Conservation (phyloP, 169 alveolate species). For the Plasmodium falciparum region DNA sequence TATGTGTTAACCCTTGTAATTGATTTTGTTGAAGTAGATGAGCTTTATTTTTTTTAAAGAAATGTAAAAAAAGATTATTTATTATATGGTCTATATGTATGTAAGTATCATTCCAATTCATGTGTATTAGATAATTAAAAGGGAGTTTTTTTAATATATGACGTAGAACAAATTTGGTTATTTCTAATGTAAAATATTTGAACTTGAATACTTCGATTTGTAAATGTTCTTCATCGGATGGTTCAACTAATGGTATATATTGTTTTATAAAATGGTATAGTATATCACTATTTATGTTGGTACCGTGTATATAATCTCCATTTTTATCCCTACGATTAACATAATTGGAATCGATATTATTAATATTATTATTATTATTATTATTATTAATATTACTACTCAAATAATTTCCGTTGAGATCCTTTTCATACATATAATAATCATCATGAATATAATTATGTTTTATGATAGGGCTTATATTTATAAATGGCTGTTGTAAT, state of each 20-base stretch:
- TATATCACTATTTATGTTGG: background rate
- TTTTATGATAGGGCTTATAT: background rate
- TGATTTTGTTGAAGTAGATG: background rate
- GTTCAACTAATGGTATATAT: slow-evolving; percentile 5
- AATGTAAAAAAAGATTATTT: background rate
- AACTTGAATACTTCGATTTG: slow-evolving; percentile 16
- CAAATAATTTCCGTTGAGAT: too few species aligned
- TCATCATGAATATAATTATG: slow-evolving; percentile 1
- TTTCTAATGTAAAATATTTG: slow-evolving; percentile 31
- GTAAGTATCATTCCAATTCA: background rate
- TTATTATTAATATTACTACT: too few species aligned
- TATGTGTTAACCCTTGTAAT: slow-evolving; percentile 13
- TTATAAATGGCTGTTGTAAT: slow-evolving; percentile 37
- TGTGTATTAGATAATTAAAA: background rate
- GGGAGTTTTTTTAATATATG: slow-evolving; percentile 30
- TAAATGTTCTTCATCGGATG: slow-evolving; percentile 1
- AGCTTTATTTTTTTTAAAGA: background rate
- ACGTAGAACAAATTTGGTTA: slow-evolving; percentile 24
- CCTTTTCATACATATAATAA: slow-evolving; percentile 16
- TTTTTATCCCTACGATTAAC: too few species aligned
- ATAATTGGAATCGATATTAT: background rate
- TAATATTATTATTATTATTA: too few species aligned
- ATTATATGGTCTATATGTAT: slow-evolving; percentile 20
- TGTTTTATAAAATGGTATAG: slow-evolving; percentile 7
- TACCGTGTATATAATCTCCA: too few species aligned